phyloP scores from a whole-genome alignment of 1,139 yeast species.

The Geotrichum cucujoidarum region DNA sequence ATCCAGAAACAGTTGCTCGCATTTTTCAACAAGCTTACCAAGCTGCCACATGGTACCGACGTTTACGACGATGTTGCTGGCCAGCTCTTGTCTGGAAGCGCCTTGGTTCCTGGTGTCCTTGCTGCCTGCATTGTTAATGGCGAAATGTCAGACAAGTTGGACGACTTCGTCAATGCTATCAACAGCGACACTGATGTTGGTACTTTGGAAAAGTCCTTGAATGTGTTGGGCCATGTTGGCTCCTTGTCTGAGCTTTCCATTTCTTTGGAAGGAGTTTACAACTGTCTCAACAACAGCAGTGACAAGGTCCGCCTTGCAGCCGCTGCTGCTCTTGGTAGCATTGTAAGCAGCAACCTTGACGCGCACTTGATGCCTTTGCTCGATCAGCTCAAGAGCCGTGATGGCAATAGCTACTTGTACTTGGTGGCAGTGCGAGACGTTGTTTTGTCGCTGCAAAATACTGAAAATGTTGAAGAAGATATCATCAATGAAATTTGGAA shows the following conservation, averaged over 20 bases:
- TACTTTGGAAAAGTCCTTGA: constrained; percentile 27
- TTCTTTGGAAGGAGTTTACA: constrained; percentile 37
- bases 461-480: constrained; percentile 19
- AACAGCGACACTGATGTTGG: background rate
- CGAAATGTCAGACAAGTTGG: constrained; percentile 10
- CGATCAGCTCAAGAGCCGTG: constrained; percentile 25
- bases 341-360: constrained; percentile 41
- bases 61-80: constrained; percentile 4
- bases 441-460: constrained; percentile 26
- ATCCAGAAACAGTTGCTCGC: constrained; percentile 6
- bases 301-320: constrained; percentile 45
- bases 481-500: constrained; percentile 28
- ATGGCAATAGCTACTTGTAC: constrained; percentile 35
- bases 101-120: constrained; percentile 21
- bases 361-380: constrained; percentile 39
- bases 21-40: constrained; percentile 9
- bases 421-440: constrained; percentile 42
- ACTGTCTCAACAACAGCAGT: constrained; percentile 34
- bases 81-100: background rate
- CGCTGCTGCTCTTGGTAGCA: constrained; percentile 51
- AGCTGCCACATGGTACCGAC: background rate
- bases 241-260: constrained; percentile 33
- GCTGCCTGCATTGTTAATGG: constrained; percentile 18
- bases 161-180: constrained; percentile 7
- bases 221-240: constrained; percentile 48